These are phyloP conservation scores for Sporobolomyces pararoseus DNA, from an alignment of 768 basidiomycete species.

Conservation along the genomic window DNA sequence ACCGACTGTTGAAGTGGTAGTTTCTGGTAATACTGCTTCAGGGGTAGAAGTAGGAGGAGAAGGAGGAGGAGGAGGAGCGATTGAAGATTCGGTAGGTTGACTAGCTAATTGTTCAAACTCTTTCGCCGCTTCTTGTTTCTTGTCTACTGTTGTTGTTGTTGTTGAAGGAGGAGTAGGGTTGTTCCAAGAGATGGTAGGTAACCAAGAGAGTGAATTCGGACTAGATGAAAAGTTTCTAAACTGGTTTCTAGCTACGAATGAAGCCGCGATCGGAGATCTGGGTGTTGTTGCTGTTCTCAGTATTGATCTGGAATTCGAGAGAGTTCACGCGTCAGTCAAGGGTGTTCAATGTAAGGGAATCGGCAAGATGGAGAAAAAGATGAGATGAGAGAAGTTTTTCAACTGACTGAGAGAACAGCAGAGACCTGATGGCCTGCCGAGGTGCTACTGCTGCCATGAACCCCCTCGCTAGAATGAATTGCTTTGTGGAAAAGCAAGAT, in stretches of 20 bases:
- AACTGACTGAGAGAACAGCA: background rate
- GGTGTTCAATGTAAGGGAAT: no score
- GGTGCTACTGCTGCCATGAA: constrained; percentile 2
- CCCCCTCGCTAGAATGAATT: no score
- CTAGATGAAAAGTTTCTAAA: background rate
- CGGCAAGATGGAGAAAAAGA: background rate
- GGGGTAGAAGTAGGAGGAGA: background rate
- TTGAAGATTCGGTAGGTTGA: constrained; percentile 14
- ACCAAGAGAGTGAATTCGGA: background rate
- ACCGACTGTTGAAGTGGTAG: background rate
- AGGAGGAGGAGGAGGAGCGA: constrained; percentile 10
- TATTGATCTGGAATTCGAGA: no score
- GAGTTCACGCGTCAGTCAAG: no score
- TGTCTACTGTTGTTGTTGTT: background rate
- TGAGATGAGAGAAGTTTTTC: background rate
- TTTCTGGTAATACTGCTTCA: background rate
- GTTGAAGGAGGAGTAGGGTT: background rate
- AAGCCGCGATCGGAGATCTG: background rate
- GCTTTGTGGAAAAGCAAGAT: no score
- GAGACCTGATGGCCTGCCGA: background rate
- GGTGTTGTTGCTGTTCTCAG: background rate
- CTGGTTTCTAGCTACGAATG: background rate
- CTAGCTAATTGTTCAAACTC: constrained; percentile 11
- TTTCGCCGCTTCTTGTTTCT: constrained; percentile 2
- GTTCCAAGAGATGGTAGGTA: background rate